Percentiles rank a stretch among this genome's conserved stretches.
Evolutionary conservation across 2,329 filamentous ascomycete species (phyloP).

Genomic region (Xylaria sp.): DNA sequence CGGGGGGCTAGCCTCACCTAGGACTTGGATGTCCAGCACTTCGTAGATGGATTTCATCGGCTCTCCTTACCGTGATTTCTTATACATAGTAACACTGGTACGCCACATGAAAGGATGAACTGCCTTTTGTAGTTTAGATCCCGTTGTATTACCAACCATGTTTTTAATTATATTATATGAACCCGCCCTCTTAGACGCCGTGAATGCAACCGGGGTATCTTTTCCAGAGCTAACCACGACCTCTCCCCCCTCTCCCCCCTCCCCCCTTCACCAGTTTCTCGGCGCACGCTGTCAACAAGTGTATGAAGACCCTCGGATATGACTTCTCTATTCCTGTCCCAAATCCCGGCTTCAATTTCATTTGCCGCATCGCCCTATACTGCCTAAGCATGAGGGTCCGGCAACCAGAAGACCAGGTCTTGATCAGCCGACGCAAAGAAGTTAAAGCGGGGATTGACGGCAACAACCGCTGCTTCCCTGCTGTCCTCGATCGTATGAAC

Average conservation of each 20-base stretch:
- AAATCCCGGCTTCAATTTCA: slow-evolving; percentile 11
- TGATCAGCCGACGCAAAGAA: slow-evolving; percentile 88
- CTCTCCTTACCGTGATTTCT: too few relatives aligned
- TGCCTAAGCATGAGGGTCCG: slow-evolving; percentile 61
- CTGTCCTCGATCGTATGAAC: slow-evolving; percentile 66
- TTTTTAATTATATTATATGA: background rate
- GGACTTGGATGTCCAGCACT: too few relatives aligned
- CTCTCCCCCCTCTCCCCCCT: slow-evolving; percentile 1
- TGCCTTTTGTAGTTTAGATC: background rate
- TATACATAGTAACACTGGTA: too few relatives aligned
- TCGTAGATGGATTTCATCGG: too few relatives aligned
- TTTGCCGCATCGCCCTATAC: background rate
- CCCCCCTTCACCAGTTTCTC: background rate
- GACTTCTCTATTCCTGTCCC: slow-evolving; percentile 3
- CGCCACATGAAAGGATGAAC: background rate
- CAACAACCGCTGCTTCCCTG: slow-evolving; percentile 73
- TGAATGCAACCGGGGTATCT: slow-evolving; percentile 28
- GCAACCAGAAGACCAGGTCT: slow-evolving; percentile 79
- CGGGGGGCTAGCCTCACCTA: too few relatives aligned
- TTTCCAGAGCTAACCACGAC: slow-evolving; percentile 13
- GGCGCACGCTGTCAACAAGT: background rate
- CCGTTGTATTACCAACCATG: background rate
- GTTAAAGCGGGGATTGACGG: slow-evolving; percentile 90
- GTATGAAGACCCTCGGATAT: background rate
- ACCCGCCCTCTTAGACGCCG: slow-evolving; percentile 18